Evolutionary conservation across 2,329 filamentous ascomycete genomes (phyloP), one percentile per base, ranked within the genome.

Genomic region (Allantophomopsis lycopodina): DNA sequence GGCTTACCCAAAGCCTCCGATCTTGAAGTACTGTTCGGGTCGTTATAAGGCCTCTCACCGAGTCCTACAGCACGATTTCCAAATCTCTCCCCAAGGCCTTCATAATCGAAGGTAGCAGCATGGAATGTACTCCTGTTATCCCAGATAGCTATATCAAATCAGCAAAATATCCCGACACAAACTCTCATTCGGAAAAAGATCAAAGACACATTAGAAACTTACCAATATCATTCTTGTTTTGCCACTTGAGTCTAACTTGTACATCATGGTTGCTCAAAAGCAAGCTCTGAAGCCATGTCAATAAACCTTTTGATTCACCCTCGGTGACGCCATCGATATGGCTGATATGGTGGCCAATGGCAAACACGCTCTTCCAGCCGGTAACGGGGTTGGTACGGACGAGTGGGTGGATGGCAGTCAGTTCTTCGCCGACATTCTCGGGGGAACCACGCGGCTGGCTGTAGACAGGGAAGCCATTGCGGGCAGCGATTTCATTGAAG

Each of bases 301-400:
- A 55, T 14, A 74, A 55, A 33, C 61, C 52, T 37, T 60, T 55
- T 41, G 62, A 66, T 54, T 74, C 71, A 2, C 60, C 58, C 2
- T 63, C 55, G 0, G 59, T 63, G 4, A 75, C 53, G 0, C 60
- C 67, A 43, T 73, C 69, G 55, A 75, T 69, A 40, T 61, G 57
- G 33, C 61, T 53, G 1, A 68, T 64, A 49, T 72, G 68, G 14
- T 63, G 61, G 13, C 68, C 69, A 1, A 71, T 60, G 2, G 66
- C 65, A 46, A 71, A 74, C 21, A 73, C 52, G 34, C 58, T 63
- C 53, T 77, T 76, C 71, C 71, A 76, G 8, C 71, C 71, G 0
- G 73, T 78, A 6, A 76, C 72, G 0, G 73, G 72, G 49, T 79
- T 67, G 0, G 70, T 73, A 14, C 73, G 65, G 33, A 78, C 57